A percentile compares a stretch with the other conserved stretches of the same genome.
Evolutionary conservation across 164 flowering plant species (phyloP).

Genomic region (Taxillus chinensis): DNA sequence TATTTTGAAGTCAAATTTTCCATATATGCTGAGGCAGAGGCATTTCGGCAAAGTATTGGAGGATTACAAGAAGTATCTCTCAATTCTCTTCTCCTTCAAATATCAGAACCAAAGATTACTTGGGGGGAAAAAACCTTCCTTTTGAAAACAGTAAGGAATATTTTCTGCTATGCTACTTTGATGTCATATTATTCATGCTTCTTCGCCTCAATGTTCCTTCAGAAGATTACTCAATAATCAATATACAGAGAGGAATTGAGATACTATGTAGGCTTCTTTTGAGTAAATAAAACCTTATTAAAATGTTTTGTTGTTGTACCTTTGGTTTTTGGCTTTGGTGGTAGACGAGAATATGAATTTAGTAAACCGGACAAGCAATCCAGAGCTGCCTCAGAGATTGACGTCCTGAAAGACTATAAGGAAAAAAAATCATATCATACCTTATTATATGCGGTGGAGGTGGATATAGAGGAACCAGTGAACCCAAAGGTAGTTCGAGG

Average conservation of each 20-base stretch:
- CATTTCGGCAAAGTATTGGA: constrained; percentile 65
- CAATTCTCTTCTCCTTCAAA: constrained; percentile 24
- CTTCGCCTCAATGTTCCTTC: constrained; percentile 69
- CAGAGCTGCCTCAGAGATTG: constrained; percentile 68
- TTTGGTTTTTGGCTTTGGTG: constrained; percentile 45
- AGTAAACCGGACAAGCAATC: constrained; percentile 60
- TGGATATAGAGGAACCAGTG: no score
- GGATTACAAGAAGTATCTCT: constrained; percentile 30
- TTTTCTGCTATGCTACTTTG: constrained; percentile 32
- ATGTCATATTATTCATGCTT: constrained; percentile 59
- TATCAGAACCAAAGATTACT: neutral
- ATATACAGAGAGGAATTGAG: no score
- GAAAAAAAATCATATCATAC: no score
- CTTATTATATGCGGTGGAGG: no score
- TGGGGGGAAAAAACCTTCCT: no score
- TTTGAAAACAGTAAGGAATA: neutral
- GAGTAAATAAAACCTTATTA: no score
- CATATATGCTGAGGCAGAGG: constrained; percentile 64
- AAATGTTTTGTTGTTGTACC: constrained; percentile 23
- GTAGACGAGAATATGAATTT: constrained; percentile 61
- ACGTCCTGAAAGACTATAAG: constrained; percentile 60
- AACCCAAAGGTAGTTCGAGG: no score
- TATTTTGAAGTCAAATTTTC: constrained; percentile 33
- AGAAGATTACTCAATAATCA: constrained; percentile 5
- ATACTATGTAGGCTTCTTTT: no score